Evolutionary conservation across 148 eudicot genomes (phyloP), one percentile per base, ranked within the genome.

Genomic region (Arbutus unedo): DNA sequence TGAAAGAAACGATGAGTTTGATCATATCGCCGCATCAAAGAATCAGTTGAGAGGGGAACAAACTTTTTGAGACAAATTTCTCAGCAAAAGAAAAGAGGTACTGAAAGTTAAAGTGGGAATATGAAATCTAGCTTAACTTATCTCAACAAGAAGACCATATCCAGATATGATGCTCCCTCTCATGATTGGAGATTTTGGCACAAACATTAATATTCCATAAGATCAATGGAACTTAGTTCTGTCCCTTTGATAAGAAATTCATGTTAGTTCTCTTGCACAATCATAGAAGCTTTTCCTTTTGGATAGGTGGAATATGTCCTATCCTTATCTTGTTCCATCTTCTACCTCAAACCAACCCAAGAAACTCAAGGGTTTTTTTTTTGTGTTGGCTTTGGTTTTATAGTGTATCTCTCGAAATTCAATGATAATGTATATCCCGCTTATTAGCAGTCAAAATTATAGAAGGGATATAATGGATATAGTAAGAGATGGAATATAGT

Each of bases 231-330:
- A 31, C 38, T 41, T 10, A 54, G 4, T 64, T 8, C 18, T 73
- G 51, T 73, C 21, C 23, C 6, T 70, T 1, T 16, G 48, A 18
- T 9, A 43, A 41, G 10, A 47, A 19, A 6, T 73, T 18, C 50
- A 73, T 45, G 51, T 31, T 31, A 31, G 38, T 45, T 19, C 50
- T 45, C 76, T 45, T 73, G 1, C 53, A 44, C 4, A 45, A 68
- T 68, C 9, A 38, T 68, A 14, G n/a, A 18, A 19, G 23, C 23
- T 8, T 73, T 73, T 73, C 45, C 49, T 70, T 43, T 25, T 73
- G 51, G 3, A 19, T 73, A 18, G 76, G 16, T 15, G 76, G 53
- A 73, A 73, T 73, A 73, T 73, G 76, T 73, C 76, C 53, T 68
- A 15, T 38, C 13, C 76, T 45, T 72, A 72, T 45, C 50, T 41